Base-by-base conservation (phyloP, 2,329 filamentous ascomycete species). In the Neodidymelliopsis sp. region DNA sequence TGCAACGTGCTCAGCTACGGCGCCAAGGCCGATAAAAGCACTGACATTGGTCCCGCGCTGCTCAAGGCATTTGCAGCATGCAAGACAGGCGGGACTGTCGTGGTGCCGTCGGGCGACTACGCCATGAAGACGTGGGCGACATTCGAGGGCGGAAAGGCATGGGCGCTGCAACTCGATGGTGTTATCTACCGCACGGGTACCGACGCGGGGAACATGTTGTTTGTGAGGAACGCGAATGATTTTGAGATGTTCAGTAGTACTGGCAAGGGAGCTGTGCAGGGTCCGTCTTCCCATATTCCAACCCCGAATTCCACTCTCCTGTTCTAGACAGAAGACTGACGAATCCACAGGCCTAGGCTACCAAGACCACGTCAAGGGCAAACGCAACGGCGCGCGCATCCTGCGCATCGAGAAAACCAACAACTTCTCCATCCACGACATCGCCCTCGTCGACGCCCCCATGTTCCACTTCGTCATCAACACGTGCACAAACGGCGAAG, bases 1-100 rank as follows among this genome's bases (percentile, higher is more conserved):
- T 83, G 81, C 67, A 79, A 78, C 57, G 79, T 83, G 25, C 71
- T 79, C 40, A 66, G 78, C 51, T 82, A 83, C 56, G 81, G 81
- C 10, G 81, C 73, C 7, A 74, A 72, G 20, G 79, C 81, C 2
- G 78, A 79, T 61, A 77, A 78, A 49, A 69, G 71, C n/a, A 79
- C 78, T 4, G 81, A 84, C 56, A 63, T 84, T 18, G 78, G 79
- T 0, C 69, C 76, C 2, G 71, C 81, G 8, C 69, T 84, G 11
- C 66, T 68, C 6, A 70, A 72, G 13, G 81, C 81, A 3, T 82
- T 77, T 57, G 73, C 66, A 2, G 81, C 73, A 13, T 84, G 81
- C 71, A 78, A 77, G 48, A 59, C 66, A 8, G 79, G 80, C 6
- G 81, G 81, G 27, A 71, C 78, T 3, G 76, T 81, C 12, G 74